Percentiles rank a stretch among this genome's conserved stretches.
Conservation (phyloP, 129 eudicot species). For the Flaveria bidentis region DNA sequence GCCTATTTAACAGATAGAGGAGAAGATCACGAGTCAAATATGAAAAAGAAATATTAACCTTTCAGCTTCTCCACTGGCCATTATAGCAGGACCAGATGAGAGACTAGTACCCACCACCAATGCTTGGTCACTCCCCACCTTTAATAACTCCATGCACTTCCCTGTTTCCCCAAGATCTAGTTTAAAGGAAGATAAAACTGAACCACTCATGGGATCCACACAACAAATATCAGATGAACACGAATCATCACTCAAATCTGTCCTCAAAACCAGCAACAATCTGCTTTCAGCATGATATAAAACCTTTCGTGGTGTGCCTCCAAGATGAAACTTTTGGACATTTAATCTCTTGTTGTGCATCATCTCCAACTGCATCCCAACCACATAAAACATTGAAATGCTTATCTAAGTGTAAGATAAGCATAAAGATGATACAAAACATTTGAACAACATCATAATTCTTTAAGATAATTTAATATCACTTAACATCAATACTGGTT, state of each 20-base stretch:
- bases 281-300: slow-evolving; percentile 84
- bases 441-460: background rate
- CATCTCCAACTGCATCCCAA: slow-evolving; percentile 80
- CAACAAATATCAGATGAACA: slow-evolving; percentile 85
- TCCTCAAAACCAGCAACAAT: slow-evolving; percentile 82
- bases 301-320: slow-evolving; percentile 92
- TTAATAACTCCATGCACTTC: slow-evolving; percentile 83
- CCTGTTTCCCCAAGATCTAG: slow-evolving; percentile 90
- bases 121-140: slow-evolving; percentile 71
- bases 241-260: slow-evolving; percentile 66
- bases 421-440: background rate
- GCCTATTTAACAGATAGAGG: background rate
- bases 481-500: background rate
- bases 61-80: slow-evolving; percentile 99
- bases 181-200: slow-evolving; percentile 75
- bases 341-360: slow-evolving; percentile 82
- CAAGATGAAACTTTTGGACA: slow-evolving; percentile 95
- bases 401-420: background rate
- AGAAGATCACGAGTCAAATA: background rate
- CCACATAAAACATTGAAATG: slow-evolving; percentile 16
- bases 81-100: slow-evolving; percentile 90
- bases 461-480: background rate
- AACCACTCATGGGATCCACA: slow-evolving; percentile 87
- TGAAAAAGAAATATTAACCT: slow-evolving; percentile 44
- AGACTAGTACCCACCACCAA: slow-evolving; percentile 93